A percentile compares a stretch with the other conserved stretches of the same genome.
Evolutionary conservation across 352 stramenopile species (phyloP).

Genomic region (Pythium phragmitis): DNA sequence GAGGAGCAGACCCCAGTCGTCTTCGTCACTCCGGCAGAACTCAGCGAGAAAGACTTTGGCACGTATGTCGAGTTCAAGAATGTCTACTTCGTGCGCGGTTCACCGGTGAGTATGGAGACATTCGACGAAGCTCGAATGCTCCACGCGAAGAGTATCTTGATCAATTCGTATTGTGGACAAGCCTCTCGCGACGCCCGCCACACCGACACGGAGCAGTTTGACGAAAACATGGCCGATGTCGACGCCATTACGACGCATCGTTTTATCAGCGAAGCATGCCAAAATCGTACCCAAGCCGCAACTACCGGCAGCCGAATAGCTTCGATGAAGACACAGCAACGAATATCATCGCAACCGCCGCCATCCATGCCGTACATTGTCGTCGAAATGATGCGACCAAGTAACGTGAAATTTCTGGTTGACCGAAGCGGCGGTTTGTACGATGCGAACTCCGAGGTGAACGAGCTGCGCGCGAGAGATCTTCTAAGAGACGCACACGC

Average conservation of each 20-base stretch:
- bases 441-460: slow-evolving; percentile 35
- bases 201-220: slow-evolving; percentile 35
- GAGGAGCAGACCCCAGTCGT: slow-evolving; percentile 40
- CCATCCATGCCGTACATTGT: slow-evolving; percentile 49
- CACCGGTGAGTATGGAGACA: slow-evolving; percentile 55
- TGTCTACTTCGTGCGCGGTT: slow-evolving; percentile 70
- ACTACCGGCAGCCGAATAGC: slow-evolving; percentile 1
- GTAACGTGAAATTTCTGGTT: slow-evolving; percentile 71
- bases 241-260: slow-evolving; percentile 76
- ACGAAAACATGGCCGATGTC: slow-evolving; percentile 77
- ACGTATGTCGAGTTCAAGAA: slow-evolving; percentile 44
- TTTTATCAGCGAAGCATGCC: slow-evolving; percentile 72
- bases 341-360: slow-evolving; percentile 15
- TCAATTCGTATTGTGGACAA: slow-evolving; percentile 60
- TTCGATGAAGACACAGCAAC: neutral
- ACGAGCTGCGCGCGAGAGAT: slow-evolving; percentile 38
- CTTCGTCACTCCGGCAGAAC: slow-evolving; percentile 51
- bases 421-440: slow-evolving; percentile 49
- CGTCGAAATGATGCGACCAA: slow-evolving; percentile 69
- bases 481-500: slow-evolving; percentile 55
- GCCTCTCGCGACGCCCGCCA: slow-evolving; percentile 24
- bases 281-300: slow-evolving; percentile 34
- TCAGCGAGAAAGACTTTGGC: slow-evolving; percentile 51
- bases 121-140: slow-evolving; percentile 60
- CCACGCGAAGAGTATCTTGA: slow-evolving; percentile 63